Percentiles rank a stretch among this genome's conserved stretches.
These are phyloP conservation scores for Cyclotella cryptica DNA, from an alignment of 108 stramenopile genomes.

Conservation along the genomic window DNA sequence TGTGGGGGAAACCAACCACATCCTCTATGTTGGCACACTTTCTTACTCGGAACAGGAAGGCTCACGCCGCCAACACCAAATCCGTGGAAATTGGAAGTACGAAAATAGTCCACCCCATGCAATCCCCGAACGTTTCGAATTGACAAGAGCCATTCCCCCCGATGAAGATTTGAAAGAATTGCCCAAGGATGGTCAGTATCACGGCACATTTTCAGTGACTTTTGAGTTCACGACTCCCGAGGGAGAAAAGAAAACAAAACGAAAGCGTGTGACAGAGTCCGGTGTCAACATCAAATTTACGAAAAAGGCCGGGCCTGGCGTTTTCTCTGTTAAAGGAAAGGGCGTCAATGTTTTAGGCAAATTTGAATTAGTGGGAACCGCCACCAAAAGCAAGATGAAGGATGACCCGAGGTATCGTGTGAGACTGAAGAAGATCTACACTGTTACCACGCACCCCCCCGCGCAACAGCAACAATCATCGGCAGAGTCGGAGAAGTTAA, in stretches of 20 bases:
- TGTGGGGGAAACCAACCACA: constrained; percentile 15
- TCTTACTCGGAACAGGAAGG: constrained; percentile 69
- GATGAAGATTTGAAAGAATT: too few species aligned
- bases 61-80: constrained; percentile 72
- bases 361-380: too few species aligned
- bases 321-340: constrained; percentile 75
- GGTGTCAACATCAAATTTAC: too few species aligned
- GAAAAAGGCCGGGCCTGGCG: too few species aligned
- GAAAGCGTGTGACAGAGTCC: constrained; percentile 73
- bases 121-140: constrained; percentile 82
- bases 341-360: constrained; percentile 52
- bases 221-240: constrained; percentile 70
- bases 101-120: constrained; percentile 60
- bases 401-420: too few species aligned
- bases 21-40: too few species aligned
- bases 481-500: neutral
- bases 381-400: too few species aligned
- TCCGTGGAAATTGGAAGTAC: constrained; percentile 90
- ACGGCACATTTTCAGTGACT: constrained; percentile 81
- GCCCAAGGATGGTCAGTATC: constrained; percentile 87
- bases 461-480: too few species aligned
- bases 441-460: neutral
- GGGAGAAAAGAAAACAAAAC: constrained; percentile 80
- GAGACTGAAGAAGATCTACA: constrained; percentile 75
- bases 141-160: too few species aligned